Conservation (phyloP, 768 basidiomycete species). For the Kwoniella bestiolae region DNA sequence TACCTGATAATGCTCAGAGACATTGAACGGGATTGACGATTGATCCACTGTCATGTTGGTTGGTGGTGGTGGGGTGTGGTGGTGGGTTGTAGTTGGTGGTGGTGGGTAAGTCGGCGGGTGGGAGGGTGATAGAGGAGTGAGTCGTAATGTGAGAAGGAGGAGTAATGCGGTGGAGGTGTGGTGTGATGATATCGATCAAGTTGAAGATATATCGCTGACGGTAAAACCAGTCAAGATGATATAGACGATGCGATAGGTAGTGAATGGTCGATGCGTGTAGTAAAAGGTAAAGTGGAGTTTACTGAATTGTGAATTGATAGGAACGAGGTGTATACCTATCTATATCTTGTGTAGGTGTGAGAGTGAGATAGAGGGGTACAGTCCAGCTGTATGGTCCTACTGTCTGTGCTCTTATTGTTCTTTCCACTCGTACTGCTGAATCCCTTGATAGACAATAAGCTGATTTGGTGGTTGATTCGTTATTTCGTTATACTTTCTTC, state of each 20-base stretch:
- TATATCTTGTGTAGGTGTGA: not conserved
- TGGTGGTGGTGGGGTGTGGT: not conserved
- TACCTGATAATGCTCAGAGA: conserved; percentile 65
- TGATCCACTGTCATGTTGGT: conserved; percentile 21
- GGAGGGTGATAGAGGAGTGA: not conserved
- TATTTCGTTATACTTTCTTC: not conserved
- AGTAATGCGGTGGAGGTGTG: no score
- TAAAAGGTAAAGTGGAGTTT: not conserved
- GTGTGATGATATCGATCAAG: no score
- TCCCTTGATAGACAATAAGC: not conserved
- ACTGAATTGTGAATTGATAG: not conserved
- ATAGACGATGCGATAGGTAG: no score
- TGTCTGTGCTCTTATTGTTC: not conserved
- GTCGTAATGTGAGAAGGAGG: not conserved
- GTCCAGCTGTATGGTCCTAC: not conserved
- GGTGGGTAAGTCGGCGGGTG: not conserved
- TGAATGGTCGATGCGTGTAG: no score
- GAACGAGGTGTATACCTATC: not conserved
- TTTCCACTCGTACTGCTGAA: not conserved
- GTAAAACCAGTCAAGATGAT: no score
- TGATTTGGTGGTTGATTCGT: not conserved
- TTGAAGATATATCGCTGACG: no score
- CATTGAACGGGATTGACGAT: conserved; percentile 38
- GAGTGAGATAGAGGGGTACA: not conserved
- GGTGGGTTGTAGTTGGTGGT: no score